These are phyloP conservation scores for Pseudogymnoascus sp. DNA, from an alignment of 2,329 filamentous ascomycete genomes.

Conservation along the genomic window DNA sequence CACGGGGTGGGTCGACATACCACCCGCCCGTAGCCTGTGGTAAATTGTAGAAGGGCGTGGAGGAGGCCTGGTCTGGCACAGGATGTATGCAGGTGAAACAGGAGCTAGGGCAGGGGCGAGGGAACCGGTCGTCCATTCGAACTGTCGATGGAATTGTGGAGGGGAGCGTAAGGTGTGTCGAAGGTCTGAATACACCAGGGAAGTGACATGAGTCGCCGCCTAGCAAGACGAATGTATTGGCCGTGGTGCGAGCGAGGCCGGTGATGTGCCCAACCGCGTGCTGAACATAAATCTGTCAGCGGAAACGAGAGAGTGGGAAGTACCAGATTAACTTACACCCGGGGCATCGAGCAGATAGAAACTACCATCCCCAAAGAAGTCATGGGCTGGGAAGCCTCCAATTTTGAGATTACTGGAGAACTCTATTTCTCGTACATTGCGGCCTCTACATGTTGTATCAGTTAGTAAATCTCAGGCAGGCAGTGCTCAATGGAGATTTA, in stretches of 20 bases:
- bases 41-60: constrained; percentile 23
- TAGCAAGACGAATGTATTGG: constrained; percentile 33
- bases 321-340: constrained; percentile 25
- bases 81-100: constrained; percentile 7
- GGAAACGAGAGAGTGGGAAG: neutral
- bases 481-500: constrained; percentile 2
- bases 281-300: neutral
- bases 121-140: neutral
- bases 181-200: constrained; percentile 31
- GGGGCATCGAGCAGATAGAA: constrained; percentile 47
- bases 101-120: neutral
- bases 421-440: constrained; percentile 17
- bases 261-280: constrained; percentile 37
- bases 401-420: constrained; percentile 28
- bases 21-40: neutral
- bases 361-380: constrained; percentile 48
- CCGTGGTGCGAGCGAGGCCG: constrained; percentile 33
- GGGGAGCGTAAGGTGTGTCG: constrained; percentile 31
- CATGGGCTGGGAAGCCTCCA: constrained; percentile 37
- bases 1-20: constrained; percentile 12
- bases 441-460: constrained; percentile 15
- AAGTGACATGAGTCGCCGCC: constrained; percentile 37
- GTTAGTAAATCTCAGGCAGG: constrained; percentile 28
- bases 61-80: constrained; percentile 28
- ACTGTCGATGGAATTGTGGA: constrained; percentile 26